Evolutionary conservation across 192 early-diverging fungal species (phyloP).

Genomic region (Backusella australiensis): DNA sequence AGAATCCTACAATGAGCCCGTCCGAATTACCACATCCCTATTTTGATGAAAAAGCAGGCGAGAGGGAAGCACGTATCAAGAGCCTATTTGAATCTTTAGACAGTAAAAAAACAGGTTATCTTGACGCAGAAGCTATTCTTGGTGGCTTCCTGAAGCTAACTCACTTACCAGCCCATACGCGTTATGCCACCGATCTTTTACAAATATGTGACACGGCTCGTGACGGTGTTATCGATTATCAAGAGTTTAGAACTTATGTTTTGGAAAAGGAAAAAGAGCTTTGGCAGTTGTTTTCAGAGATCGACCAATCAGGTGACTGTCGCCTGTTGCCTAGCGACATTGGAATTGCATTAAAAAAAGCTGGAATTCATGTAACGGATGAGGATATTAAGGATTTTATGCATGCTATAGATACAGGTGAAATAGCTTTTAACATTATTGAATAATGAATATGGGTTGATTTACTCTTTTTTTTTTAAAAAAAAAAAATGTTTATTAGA

Average conservation of each 20-base stretch:
- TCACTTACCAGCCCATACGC: constrained; percentile 40
- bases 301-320: constrained; percentile 55
- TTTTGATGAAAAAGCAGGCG: constrained; percentile 31
- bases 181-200: constrained; percentile 44
- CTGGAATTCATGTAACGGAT: constrained; percentile 61
- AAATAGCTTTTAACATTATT: background rate
- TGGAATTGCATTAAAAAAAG: constrained; percentile 46
- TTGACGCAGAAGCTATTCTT: constrained; percentile 38
- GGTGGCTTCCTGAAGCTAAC: constrained; percentile 37
- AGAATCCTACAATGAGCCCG: background rate
- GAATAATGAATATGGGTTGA: background rate
- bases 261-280: constrained; percentile 65
- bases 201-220: constrained; percentile 36
- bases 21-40: constrained; percentile 30
- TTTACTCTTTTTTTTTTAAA: background rate
- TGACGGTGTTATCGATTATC: constrained; percentile 44
- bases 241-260: constrained; percentile 63
- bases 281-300: constrained; percentile 60
- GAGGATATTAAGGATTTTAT: constrained; percentile 60
- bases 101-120: constrained; percentile 21
- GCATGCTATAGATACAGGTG: constrained; percentile 56
- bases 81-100: constrained; percentile 41
- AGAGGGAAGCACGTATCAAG: constrained; percentile 34
- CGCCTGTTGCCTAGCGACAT: constrained; percentile 57
- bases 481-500: constrained; percentile 20